A percentile compares a stretch with the other conserved stretches of the same genome.
Evolutionary conservation across 331 rosid genomes (phyloP).

Genomic region (Acacia pycnantha): DNA sequence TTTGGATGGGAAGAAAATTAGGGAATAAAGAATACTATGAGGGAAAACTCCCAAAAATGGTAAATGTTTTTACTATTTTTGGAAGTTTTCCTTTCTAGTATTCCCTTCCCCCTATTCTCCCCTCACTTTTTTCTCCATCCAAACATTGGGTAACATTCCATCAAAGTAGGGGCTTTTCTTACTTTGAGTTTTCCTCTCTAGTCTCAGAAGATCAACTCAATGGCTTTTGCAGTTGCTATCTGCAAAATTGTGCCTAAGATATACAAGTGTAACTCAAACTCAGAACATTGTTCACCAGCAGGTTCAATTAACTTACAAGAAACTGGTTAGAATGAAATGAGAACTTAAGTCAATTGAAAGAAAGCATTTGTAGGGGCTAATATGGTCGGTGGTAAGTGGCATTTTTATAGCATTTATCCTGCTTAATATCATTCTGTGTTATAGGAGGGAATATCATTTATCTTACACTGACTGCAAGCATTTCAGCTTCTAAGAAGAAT

Average conservation of each 20-base stretch:
- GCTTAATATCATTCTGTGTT: background rate
- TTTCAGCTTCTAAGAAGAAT: conserved; percentile 7
- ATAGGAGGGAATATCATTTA: background rate
- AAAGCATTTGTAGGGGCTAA: background rate
- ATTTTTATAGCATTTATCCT: background rate
- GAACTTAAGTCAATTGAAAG: background rate
- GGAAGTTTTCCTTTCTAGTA: no score
- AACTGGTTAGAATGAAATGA: background rate
- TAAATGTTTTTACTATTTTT: no score
- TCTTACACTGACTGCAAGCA: background rate
- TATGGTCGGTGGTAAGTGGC: background rate
- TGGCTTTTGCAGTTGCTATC: background rate
- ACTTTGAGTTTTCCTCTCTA: conserved; percentile 9
- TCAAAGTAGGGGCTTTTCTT: background rate
- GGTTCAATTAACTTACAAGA: background rate
- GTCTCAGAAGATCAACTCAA: background rate
- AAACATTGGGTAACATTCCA: background rate
- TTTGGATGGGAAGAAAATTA: no score
- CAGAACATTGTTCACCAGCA: background rate
- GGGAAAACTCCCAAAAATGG: no score
- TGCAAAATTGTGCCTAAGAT: conserved; percentile 3
- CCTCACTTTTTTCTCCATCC: no score
- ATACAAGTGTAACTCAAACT: background rate
- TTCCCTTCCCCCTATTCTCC: no score
- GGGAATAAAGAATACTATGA: no score